These are phyloP conservation scores for Baorangia bicolor DNA, from an alignment of 768 basidiomycete genomes.

Conservation along the genomic window DNA sequence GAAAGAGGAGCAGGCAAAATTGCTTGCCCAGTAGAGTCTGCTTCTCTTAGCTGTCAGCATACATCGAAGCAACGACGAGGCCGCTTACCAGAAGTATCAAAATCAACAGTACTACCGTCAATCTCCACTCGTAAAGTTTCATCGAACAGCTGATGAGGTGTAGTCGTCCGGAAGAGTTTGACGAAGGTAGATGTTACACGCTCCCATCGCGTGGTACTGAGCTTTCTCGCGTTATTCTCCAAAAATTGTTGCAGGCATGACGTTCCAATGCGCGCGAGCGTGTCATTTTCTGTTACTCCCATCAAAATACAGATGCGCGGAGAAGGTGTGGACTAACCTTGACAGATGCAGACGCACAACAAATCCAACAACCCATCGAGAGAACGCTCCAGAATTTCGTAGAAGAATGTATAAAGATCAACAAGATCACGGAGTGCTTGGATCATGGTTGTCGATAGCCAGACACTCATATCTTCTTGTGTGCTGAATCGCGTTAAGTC, in stretches of 20 bases:
- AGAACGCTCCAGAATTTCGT: constrained; percentile 84
- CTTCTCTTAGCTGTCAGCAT: constrained; percentile 5
- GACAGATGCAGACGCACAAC: constrained; percentile 95
- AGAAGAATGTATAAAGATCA: constrained; percentile 94
- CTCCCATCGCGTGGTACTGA: constrained; percentile 86
- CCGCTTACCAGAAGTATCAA: constrained; percentile 44
- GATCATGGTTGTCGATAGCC: constrained; percentile 99
- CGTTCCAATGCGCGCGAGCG: constrained; percentile 94
- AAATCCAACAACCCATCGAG: constrained; percentile 93
- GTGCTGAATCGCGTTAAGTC: constrained; percentile 92
- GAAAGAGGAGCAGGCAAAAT: constrained; percentile 89
- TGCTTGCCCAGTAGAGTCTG: constrained; percentile 59
- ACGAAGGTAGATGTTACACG: constrained; percentile 90
- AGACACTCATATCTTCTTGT: constrained; percentile 99
- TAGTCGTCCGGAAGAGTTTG: constrained; percentile 95
- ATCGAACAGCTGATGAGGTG: constrained; percentile 95
- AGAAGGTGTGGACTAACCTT: constrained; percentile 59
- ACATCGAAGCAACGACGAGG: background rate
- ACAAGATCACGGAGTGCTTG: constrained; percentile 95
- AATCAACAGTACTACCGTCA: constrained; percentile 54
- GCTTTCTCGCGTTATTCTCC: constrained; percentile 87
- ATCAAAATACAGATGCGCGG: constrained; percentile 2
- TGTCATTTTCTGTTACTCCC: constrained; percentile 81
- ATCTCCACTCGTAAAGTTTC: constrained; percentile 86
- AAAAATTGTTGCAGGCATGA: constrained; percentile 95